phyloP scores from a whole-genome alignment of 495 filamentous ascomycete genomes.

The Haplographium delicatum region DNA sequence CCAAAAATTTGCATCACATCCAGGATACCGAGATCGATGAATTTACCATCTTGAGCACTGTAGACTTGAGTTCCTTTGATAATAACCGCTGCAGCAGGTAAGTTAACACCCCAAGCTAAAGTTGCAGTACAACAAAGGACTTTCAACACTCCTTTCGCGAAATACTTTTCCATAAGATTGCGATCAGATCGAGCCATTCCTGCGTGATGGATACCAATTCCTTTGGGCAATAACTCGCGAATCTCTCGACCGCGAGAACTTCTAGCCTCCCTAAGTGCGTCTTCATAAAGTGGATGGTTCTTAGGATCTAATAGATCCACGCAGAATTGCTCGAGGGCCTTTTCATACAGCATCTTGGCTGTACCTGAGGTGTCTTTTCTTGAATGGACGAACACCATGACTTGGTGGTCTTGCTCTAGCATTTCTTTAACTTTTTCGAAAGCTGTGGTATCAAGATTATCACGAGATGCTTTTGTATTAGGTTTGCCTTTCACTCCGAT shows the following conservation, averaged over 20 bases:
- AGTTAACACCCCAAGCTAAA: constrained; percentile 97
- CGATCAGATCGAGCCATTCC: constrained; percentile 90
- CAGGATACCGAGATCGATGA: constrained; percentile 92
- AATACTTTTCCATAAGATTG: constrained; percentile 88
- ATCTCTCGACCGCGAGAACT: constrained; percentile 78
- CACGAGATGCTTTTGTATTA: constrained; percentile 67
- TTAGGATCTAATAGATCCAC: constrained; percentile 78
- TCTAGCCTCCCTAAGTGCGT: constrained; percentile 75
- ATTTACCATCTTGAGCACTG: constrained; percentile 92
- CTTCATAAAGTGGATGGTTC: constrained; percentile 61
- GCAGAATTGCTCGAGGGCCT: constrained; percentile 74
- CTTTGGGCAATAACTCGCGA: constrained; percentile 80
- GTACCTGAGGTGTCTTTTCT: constrained; percentile 89
- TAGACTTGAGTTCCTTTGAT: constrained; percentile 98
- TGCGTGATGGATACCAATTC: constrained; percentile 92
- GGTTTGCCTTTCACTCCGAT: constrained; percentile 92
- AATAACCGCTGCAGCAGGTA: constrained; percentile 92
- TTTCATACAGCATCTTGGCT: constrained; percentile 77
- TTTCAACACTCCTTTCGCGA: constrained; percentile 81
- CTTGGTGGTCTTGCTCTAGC: constrained; percentile 80
- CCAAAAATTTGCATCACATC: constrained; percentile 99
- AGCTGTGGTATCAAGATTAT: constrained; percentile 78
- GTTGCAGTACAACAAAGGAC: constrained; percentile 98
- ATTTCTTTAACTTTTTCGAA: constrained; percentile 96
- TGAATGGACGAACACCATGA: constrained; percentile 99